Percentiles rank a stretch among this genome's conserved stretches.
These are phyloP conservation scores for Zoysia japonica DNA, from an alignment of 176 grass and related monocot genomes.

Conservation along the genomic window DNA sequence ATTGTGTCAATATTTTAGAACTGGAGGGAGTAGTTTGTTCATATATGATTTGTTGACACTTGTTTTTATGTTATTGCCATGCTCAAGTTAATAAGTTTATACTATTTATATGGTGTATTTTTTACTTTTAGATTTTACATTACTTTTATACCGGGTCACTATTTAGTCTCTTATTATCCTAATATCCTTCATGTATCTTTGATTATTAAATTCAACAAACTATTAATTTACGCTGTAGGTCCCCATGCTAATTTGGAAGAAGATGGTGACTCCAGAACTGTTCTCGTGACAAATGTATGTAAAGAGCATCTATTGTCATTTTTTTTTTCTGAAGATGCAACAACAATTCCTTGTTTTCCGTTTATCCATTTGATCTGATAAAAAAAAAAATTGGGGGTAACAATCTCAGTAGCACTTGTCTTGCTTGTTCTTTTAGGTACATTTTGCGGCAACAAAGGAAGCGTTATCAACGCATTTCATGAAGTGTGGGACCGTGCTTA, in stretches of 20 bases:
- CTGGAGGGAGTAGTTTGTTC: background rate
- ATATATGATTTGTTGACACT: background rate
- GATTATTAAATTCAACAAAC: conserved; percentile 8
- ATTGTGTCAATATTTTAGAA: no score
- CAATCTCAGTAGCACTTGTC: background rate
- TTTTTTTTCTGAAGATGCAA: background rate
- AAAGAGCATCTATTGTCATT: background rate
- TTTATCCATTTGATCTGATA: conserved; percentile 14
- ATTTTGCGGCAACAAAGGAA: conserved; percentile 90
- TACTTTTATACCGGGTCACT: background rate
- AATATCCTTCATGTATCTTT: conserved; percentile 13
- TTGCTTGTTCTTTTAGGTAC: conserved; percentile 57
- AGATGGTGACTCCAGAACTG: conserved; percentile 62
- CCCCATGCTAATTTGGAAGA: conserved; percentile 45
- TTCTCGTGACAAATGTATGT: conserved; percentile 66
- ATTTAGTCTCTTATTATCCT: background rate
- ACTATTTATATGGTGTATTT: background rate
- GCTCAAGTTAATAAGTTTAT: background rate
- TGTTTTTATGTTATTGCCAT: background rate
- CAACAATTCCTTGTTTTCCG: conserved; percentile 6
- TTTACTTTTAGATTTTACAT: background rate
- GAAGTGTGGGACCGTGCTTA: conserved; percentile 69
- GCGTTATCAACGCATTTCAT: conserved; percentile 68
- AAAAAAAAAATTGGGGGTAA: conserved; percentile 17
- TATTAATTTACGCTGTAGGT: conserved; percentile 47